Percentiles rank a stretch among this genome's conserved stretches.
phyloP scores from a whole-genome alignment of 1,139 yeast species.

The Groenewaldozyma auringiensis region DNA sequence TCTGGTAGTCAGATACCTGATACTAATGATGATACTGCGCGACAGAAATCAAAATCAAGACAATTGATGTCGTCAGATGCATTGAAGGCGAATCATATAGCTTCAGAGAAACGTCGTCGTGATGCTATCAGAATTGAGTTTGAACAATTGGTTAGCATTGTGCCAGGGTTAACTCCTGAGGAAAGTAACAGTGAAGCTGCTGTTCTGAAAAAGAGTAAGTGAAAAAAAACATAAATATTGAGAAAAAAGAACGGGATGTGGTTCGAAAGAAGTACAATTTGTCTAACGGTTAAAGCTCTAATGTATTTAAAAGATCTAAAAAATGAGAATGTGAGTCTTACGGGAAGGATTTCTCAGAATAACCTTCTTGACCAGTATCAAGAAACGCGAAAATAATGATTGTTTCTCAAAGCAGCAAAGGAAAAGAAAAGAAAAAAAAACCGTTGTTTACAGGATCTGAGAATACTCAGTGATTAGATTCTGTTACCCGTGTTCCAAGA shows the following conservation, averaged over 20 bases:
- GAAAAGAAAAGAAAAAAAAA: no score
- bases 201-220: constrained; percentile 32
- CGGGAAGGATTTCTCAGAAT: background rate
- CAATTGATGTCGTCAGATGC: constrained; percentile 1
- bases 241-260: background rate
- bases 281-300: constrained; percentile 6
- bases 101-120: constrained; percentile 44
- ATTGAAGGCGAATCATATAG: constrained; percentile 37
- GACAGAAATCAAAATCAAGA: background rate
- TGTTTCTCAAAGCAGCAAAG: background rate
- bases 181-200: constrained; percentile 37
- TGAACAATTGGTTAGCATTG: constrained; percentile 34
- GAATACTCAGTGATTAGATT: no score
- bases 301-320: constrained; percentile 4
- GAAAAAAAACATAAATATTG: background rate
- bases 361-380: background rate
- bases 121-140: constrained; percentile 43
- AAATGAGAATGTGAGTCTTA: constrained; percentile 6
- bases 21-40: no score
- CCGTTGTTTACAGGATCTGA: no score
- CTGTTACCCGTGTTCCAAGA: no score
- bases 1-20: no score
- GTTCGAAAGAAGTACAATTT: no score
- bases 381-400: no score
- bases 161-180: constrained; percentile 34